Evolutionary conservation across 768 basidiomycete genomes (phyloP).

Genomic region (Pisolithus orientalis): DNA sequence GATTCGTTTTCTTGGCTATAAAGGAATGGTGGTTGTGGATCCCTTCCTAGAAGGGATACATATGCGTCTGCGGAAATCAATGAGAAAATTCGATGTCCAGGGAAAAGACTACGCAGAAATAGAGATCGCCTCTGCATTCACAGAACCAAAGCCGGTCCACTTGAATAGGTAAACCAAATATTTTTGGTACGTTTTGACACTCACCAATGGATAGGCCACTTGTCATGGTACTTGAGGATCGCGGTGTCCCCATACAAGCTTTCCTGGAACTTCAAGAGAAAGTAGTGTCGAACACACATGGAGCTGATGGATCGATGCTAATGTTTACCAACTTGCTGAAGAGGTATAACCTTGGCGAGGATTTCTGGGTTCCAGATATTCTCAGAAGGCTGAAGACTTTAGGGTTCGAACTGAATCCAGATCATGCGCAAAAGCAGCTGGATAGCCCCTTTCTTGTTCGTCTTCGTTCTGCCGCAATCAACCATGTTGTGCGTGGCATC

Average conservation of each 20-base stretch:
- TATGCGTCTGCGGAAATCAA: slow-evolving; percentile 66
- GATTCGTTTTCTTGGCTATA: slow-evolving; percentile 82
- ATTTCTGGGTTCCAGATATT: slow-evolving; percentile 46
- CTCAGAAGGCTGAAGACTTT: slow-evolving; percentile 42
- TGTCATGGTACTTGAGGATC: slow-evolving; percentile 74
- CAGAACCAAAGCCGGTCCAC: slow-evolving; percentile 53
- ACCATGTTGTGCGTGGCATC: slow-evolving; percentile 62
- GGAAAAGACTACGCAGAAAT: slow-evolving; percentile 48
- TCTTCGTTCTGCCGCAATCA: slow-evolving; percentile 55
- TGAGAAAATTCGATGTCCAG: slow-evolving; percentile 66
- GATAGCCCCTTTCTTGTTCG: slow-evolving; percentile 53
- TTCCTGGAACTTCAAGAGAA: slow-evolving; percentile 59
- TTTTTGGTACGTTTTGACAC: background rate
- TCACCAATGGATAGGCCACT: slow-evolving; percentile 43
- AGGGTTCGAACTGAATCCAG: slow-evolving; percentile 42
- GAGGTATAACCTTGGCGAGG: slow-evolving; percentile 37
- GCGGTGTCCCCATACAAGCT: slow-evolving; percentile 50
- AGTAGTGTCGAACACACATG: slow-evolving; percentile 50
- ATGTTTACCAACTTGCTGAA: slow-evolving; percentile 45
- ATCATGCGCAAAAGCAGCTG: slow-evolving; percentile 27
- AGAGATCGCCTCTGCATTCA: slow-evolving; percentile 67
- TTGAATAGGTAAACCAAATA: slow-evolving; percentile 55
- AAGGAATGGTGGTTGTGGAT: slow-evolving; percentile 76
- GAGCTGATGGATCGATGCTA: slow-evolving; percentile 50
- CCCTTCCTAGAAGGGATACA: slow-evolving; percentile 43